Percentiles rank a stretch among this genome's conserved stretches.
These are phyloP conservation scores for Petasospora fabianii DNA, from an alignment of 1,139 yeast genomes.

Conservation along the genomic window DNA sequence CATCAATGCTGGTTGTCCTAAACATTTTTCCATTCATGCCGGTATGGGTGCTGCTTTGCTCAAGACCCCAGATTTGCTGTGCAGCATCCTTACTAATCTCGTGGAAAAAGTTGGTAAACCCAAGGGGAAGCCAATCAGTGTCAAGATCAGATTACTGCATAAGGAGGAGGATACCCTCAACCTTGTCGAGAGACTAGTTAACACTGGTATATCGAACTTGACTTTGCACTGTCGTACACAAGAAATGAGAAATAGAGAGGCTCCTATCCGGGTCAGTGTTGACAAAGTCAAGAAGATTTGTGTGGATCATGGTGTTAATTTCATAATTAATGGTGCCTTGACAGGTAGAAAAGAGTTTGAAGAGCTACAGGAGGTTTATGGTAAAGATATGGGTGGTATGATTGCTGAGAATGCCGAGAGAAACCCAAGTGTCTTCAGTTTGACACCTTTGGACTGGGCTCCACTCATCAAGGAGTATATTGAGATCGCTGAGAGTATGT, in stretches of 20 bases:
- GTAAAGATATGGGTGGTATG: conserved; percentile 77
- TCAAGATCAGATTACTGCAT: conserved; percentile 78
- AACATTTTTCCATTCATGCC: conserved; percentile 79
- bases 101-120: conserved; percentile 82
- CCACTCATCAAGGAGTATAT: conserved; percentile 53
- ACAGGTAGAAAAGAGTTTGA: conserved; percentile 50
- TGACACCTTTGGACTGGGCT: conserved; percentile 51
- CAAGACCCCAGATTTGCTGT: conserved; percentile 73
- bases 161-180: conserved; percentile 54
- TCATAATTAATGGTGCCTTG: conserved; percentile 80
- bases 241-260: conserved; percentile 84
- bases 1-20: conserved; percentile 95
- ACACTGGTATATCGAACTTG: conserved; percentile 79
- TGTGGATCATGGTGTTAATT: conserved; percentile 57
- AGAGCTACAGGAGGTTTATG: conserved; percentile 50
- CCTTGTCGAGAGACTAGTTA: conserved; percentile 59
- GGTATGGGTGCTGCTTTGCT: conserved; percentile 98
- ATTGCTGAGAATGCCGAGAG: conserved; percentile 87
- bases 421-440: conserved; percentile 73
- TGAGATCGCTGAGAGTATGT: conserved; percentile 48
- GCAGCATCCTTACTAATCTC: conserved; percentile 59
- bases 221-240: conserved; percentile 91
- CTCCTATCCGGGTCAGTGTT: conserved; percentile 65
- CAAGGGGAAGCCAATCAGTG: conserved; percentile 74
- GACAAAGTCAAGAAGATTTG: conserved; percentile 61